Base-by-base conservation (phyloP, 371 early-diverging fungal genomes). In the Mortierella sp. region DNA sequence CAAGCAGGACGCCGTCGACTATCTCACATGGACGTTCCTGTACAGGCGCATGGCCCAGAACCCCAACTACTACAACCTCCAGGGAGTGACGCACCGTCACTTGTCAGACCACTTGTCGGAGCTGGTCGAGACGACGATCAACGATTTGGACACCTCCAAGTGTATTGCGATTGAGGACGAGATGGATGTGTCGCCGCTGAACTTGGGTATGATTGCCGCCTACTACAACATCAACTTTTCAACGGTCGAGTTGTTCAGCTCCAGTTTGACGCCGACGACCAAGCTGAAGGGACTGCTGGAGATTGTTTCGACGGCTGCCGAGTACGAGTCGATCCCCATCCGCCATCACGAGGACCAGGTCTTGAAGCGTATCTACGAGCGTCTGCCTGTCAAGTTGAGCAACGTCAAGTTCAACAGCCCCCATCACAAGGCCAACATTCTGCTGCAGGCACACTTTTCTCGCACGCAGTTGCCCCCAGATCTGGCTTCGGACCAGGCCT, bases 1-100 rank as follows among this genome's bases (percentile, higher is more conserved):
- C 88, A 97, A 97, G 90, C 98, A 99, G 86, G 99, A 98, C 79
- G 99, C 99, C 0, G 97, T 99, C 14, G 99, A 99, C 77, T 98
- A 96, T 76, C 88, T 99, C 73, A 98, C 99, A 0, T 99, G 98
- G 99, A 96, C 99, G 13, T 95, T 97, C 89, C 78, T 98, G 74
- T 98, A 97, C 88, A 94, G 99, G 61, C 93, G 99, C 47, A 91
- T 99, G 93, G 90, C 95, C 14, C 91, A 94, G 79, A 99, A 99
- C 86, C 99, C 99, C 26, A 98, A 97, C 83, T 99, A 97, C 89
- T 99, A 99, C 85, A 94, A 92, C 29, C 81, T 99, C 68, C 93
- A 94, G 76, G 98, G 97, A 3, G 92, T 93, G 8, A 91, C 94
- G 0, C 96, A 95, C 82, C 92, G 93, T 41, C 96, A 97, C 74